A percentile compares a stretch with the other conserved stretches of the same genome.
These are phyloP conservation scores for Stephanodiscus minutulus DNA, from an alignment of 108 stramenopile species.

Conservation along the genomic window DNA sequence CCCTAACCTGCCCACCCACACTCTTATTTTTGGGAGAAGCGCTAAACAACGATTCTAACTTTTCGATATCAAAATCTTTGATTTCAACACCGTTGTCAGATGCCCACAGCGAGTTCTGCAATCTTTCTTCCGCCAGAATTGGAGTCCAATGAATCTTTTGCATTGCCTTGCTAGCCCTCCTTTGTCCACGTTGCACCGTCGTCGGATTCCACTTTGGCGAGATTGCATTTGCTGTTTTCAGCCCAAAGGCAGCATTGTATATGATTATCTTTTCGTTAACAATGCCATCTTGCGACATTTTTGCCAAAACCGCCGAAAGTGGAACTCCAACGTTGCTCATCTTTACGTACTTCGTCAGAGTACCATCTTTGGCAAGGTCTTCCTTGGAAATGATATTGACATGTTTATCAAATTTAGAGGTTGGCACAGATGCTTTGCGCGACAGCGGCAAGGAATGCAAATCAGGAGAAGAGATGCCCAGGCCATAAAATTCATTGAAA, in stretches of 20 bases:
- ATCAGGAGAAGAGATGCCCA: no score
- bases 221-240: slow-evolving; percentile 1
- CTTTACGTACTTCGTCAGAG: slow-evolving; percentile 32
- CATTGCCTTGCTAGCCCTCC: slow-evolving; percentile 40
- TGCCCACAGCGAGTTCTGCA: slow-evolving; percentile 50
- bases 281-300: slow-evolving; percentile 48
- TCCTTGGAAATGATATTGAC: slow-evolving; percentile 16
- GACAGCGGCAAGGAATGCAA: background rate
- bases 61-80: slow-evolving; percentile 30
- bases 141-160: slow-evolving; percentile 54
- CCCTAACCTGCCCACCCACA: slow-evolving; percentile 5
- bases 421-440: background rate
- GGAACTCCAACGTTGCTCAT: slow-evolving; percentile 51
- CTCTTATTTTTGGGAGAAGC: slow-evolving; percentile 16
- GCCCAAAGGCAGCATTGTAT: slow-evolving; percentile 35
- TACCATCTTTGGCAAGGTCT: slow-evolving; percentile 28
- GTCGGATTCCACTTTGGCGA: background rate
- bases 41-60: slow-evolving; percentile 39
- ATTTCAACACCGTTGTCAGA: background rate
- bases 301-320: slow-evolving; percentile 25
- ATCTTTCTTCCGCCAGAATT: slow-evolving; percentile 38
- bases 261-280: slow-evolving; percentile 31
- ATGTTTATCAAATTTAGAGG: slow-evolving; percentile 1
- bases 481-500: slow-evolving; percentile 13
- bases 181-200: slow-evolving; percentile 6